These are phyloP conservation scores for Noccaea caerulescens DNA, from an alignment of 345 rosid genomes.

Conservation along the genomic window DNA sequence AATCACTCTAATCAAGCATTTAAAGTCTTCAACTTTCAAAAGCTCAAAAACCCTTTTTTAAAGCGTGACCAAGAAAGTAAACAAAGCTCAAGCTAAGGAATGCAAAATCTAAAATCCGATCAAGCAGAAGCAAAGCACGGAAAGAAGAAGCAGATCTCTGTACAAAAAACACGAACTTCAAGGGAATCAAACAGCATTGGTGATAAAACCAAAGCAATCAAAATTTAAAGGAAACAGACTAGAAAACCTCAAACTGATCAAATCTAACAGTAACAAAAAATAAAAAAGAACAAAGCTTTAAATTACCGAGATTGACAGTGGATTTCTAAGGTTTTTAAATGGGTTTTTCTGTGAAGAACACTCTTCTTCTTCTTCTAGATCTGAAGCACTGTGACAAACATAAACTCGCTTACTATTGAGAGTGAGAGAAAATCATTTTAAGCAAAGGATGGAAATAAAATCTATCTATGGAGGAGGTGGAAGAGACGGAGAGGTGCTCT, in stretches of 20 bases:
- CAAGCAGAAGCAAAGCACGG: constrained; percentile 33
- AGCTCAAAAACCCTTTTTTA: neutral
- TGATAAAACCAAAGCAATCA: constrained; percentile 41
- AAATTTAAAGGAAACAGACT: constrained; percentile 3
- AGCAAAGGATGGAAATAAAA: neutral
- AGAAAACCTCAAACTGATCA: constrained; percentile 29
- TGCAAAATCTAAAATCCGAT: constrained; percentile 34
- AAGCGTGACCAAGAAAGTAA: constrained; percentile 3
- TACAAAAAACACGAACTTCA: constrained; percentile 24
- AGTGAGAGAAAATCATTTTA: constrained; percentile 33
- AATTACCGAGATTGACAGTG: constrained; percentile 28
- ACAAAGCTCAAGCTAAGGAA: constrained; percentile 5
- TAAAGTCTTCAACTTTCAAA: neutral
- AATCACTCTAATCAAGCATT: constrained; percentile 11
- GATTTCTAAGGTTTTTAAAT: constrained; percentile 5
- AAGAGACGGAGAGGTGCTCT: constrained; percentile 41
- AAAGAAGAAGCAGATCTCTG: constrained; percentile 44
- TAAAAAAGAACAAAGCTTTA: neutral
- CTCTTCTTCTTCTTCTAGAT: constrained; percentile 48
- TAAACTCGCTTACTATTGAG: constrained; percentile 25
- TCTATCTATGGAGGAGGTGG: constrained; percentile 40
- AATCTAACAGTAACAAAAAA: constrained; percentile 28
- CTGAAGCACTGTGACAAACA: constrained; percentile 42
- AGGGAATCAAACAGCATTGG: constrained; percentile 40
- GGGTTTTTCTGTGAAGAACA: constrained; percentile 11